Evolutionary conservation across 176 grass and related monocot genomes (phyloP).

Genomic region (Oryza glaberrima): DNA sequence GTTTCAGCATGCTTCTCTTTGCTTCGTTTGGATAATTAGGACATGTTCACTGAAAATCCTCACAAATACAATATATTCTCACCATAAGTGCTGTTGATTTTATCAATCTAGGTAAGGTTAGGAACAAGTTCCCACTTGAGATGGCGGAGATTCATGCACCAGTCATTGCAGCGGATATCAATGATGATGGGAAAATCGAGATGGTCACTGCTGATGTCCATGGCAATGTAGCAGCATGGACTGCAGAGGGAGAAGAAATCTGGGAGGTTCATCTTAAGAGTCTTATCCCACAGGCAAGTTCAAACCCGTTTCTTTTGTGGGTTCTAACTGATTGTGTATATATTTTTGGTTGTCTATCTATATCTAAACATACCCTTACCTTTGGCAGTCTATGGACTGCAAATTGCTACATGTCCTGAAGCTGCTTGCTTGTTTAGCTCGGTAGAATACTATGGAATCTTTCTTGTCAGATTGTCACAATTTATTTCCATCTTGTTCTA

Average conservation of each 20-base stretch:
- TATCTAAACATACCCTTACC: conserved; percentile 8
- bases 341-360: conserved; percentile 17
- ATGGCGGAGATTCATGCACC: conserved; percentile 95
- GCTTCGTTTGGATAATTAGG: background rate
- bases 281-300: conserved; percentile 83
- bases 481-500: conserved; percentile 20
- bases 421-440: conserved; percentile 34
- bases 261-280: conserved; percentile 98
- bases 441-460: conserved; percentile 6
- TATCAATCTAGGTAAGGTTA: conserved; percentile 68
- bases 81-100: conserved; percentile 4
- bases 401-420: conserved; percentile 15
- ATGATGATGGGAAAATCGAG: conserved; percentile 97
- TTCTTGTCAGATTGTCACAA: conserved; percentile 30
- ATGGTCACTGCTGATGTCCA: conserved; percentile 89
- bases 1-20: conserved; percentile 25
- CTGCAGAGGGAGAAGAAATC: conserved; percentile 86
- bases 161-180: conserved; percentile 86
- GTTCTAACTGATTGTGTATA: conserved; percentile 11
- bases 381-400: conserved; percentile 28
- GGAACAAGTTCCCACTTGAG: conserved; percentile 91
- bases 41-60: conserved; percentile 5
- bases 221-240: conserved; percentile 97
- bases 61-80: background rate
- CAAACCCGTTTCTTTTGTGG: conserved; percentile 19